Conservation (phyloP, 768 basidiomycete species). For the Gloeopeniophorella convolvens region DNA sequence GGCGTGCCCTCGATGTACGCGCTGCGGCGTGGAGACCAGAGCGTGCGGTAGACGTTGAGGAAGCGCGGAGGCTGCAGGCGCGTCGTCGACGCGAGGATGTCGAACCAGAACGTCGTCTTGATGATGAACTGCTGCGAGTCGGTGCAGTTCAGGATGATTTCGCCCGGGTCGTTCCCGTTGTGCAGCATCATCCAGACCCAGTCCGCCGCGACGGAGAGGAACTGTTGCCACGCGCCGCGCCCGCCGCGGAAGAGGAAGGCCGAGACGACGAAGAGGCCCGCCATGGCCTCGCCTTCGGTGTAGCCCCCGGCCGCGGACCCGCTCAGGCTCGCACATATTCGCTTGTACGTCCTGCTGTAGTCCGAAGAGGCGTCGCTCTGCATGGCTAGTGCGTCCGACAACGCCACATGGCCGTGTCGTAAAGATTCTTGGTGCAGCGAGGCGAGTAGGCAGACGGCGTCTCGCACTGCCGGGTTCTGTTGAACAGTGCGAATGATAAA, state of each 20-base stretch:
- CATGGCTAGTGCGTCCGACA: slow-evolving; percentile 1
- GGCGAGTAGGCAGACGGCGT: slow-evolving; percentile 58
- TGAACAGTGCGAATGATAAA: slow-evolving; percentile 49
- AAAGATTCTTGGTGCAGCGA: slow-evolving; percentile 43
- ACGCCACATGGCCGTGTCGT: slow-evolving; percentile 10
- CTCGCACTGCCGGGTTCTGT: slow-evolving; percentile 38
- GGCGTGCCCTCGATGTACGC: slow-evolving; percentile 35
- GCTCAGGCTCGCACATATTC: slow-evolving; percentile 19
- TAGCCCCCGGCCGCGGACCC: slow-evolving; percentile 19
- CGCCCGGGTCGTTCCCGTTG: slow-evolving; percentile 34
- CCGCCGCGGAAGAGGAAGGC: slow-evolving; percentile 76
- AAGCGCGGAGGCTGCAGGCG: slow-evolving; percentile 54
- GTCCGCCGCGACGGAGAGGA: slow-evolving; percentile 52
- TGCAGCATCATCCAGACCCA: slow-evolving; percentile 49
- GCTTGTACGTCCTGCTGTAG: slow-evolving; percentile 20
- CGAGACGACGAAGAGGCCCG: slow-evolving; percentile 70
- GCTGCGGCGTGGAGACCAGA: slow-evolving; percentile 43
- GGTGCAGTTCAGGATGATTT: slow-evolving; percentile 39
- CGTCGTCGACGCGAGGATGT: slow-evolving; percentile 75
- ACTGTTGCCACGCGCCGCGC: slow-evolving; percentile 58
- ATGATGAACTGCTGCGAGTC: slow-evolving; percentile 64
- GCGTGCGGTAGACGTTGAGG: slow-evolving; percentile 43
- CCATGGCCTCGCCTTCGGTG: slow-evolving; percentile 68
- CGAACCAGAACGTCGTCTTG: slow-evolving; percentile 84
- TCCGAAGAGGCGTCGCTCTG: slow-evolving; percentile 9